Evolutionary conservation across 75 land plant species (phyloP).

Genomic region (Cryptomeria japonica): DNA sequence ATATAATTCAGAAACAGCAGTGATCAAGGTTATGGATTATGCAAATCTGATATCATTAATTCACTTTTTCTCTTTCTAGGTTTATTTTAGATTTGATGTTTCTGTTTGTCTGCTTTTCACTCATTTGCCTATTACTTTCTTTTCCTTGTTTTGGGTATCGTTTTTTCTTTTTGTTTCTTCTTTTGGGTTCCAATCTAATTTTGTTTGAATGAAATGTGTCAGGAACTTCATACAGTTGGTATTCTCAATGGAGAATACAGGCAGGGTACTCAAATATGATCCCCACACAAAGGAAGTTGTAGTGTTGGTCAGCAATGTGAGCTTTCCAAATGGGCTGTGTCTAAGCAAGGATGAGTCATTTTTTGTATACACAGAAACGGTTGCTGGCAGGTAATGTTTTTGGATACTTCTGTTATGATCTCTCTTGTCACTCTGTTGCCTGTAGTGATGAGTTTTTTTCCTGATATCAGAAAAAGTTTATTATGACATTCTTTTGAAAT

Average conservation of each 20-base stretch:
- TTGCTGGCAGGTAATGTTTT: constrained; percentile 19
- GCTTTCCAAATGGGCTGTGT: constrained; percentile 45
- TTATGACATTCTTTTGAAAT: too few species aligned
- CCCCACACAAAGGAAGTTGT: constrained; percentile 27
- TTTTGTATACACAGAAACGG: constrained; percentile 31
- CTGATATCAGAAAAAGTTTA: too few species aligned
- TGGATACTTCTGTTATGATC: not conserved
- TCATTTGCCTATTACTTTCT: too few species aligned
- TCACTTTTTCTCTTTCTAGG: too few species aligned
- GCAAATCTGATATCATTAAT: too few species aligned
- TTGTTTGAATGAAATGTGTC: constrained; percentile 7
- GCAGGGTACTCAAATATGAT: constrained; percentile 44
- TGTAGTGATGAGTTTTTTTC: too few species aligned
- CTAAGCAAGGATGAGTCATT: constrained; percentile 46
- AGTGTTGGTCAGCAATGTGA: constrained; percentile 22
- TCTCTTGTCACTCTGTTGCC: too few species aligned
- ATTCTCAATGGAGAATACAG: constrained; percentile 36
- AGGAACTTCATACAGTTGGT: constrained; percentile 37
- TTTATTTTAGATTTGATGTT: too few species aligned
- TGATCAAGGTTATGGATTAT: too few species aligned
- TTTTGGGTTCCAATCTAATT: not conserved
- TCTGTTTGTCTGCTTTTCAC: not conserved
- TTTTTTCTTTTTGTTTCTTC: too few species aligned
- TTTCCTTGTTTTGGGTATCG: too few species aligned
- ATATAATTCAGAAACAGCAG: too few species aligned